Evolutionary conservation across 129 eudicot genomes (phyloP), one percentile per base, ranked within the genome.

Genomic region (Solidago caesia): DNA sequence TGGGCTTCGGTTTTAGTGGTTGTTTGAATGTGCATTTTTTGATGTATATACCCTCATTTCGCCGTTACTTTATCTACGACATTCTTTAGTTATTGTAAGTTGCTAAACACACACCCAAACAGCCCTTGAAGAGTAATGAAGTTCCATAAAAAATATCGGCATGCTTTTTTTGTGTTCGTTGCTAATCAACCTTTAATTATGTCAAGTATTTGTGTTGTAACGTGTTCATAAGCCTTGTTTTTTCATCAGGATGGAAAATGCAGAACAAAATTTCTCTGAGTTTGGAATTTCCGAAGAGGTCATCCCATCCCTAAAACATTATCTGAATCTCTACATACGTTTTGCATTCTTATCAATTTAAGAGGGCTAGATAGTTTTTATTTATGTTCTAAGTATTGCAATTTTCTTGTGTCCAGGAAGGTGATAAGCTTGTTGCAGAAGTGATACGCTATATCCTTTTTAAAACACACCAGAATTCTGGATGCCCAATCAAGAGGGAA

Each of bases 401-500:
- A 21, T 12, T 44, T 6, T 47, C 44, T 62, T 21, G 2, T 75
- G 41, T 75, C 48, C 83, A 94, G 98, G 98, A 94, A 77, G 85
- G 81, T 48, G 99, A 94, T 45, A 85, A 84, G 68, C 86, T 94
- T 65, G 90, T 94, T 2, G 92, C 85, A 39, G 96, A 91, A 72
- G 93, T 94, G 64, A 85, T 91, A 10, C 97, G 97, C 29, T 91
- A 86, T 59, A 64, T 91, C 6, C 87, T 94, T 7, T 94, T 94
- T 60, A 90, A 87, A 67, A 73, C 88, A 59, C 90, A 91, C 64
- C 96, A 88, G 70, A 91, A 77, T 60, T 83, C 91, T 7, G 96
- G 97, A 45, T 87, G 99, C 68, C 99, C 97, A n/a, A 87, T 94
- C 1, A 94, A 91, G 59, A 91, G 99, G 71, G 99, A 94, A 0